Percentiles rank a stretch among this genome's conserved stretches.
Evolutionary conservation across 768 basidiomycete genomes (phyloP).

Genomic region (Vishniacozyma victoriae): DNA sequence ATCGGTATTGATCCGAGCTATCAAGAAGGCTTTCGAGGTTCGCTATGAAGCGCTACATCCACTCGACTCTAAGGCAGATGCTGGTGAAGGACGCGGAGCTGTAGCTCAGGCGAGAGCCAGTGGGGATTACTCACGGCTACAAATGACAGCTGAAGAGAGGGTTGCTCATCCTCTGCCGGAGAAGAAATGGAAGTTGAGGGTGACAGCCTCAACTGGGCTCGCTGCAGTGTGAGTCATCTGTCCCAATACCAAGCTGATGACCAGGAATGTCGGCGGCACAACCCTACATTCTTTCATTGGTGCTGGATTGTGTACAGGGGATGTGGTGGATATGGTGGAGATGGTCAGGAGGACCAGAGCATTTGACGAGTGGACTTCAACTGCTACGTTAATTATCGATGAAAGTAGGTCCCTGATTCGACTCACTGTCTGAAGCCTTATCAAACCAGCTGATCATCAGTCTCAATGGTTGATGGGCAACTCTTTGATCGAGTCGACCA

Average conservation of each 20-base stretch:
- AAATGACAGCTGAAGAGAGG: too few relatives aligned
- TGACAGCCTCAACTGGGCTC: slow-evolving; percentile 94
- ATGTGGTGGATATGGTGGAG: slow-evolving; percentile 25
- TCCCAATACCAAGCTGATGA: not conserved
- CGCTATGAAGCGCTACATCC: too few relatives aligned
- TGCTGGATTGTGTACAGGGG: slow-evolving; percentile 23
- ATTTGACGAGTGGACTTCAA: slow-evolving; percentile 29
- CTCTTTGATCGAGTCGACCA: slow-evolving; percentile 46
- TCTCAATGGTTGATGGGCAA: slow-evolving; percentile 46
- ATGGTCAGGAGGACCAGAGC: slow-evolving; percentile 19
- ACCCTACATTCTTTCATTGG: slow-evolving; percentile 23
- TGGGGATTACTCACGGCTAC: too few relatives aligned
- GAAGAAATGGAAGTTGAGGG: slow-evolving; percentile 39
- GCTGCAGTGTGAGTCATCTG: slow-evolving; percentile 51
- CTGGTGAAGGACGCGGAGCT: too few relatives aligned
- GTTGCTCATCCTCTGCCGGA: too few relatives aligned
- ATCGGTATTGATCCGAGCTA: slow-evolving; percentile 85
- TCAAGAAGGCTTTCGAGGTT: slow-evolving; percentile 65
- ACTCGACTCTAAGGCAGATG: too few relatives aligned
- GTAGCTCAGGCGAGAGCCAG: too few relatives aligned
- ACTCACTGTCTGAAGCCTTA: too few relatives aligned
- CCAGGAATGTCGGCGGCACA: not conserved
- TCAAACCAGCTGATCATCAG: slow-evolving; percentile 14
- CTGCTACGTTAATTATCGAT: slow-evolving; percentile 40
- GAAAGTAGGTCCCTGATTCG: slow-evolving; percentile 32